These are phyloP conservation scores for Xylaria nigripes DNA, from an alignment of 495 filamentous ascomycete species.

Conservation along the genomic window DNA sequence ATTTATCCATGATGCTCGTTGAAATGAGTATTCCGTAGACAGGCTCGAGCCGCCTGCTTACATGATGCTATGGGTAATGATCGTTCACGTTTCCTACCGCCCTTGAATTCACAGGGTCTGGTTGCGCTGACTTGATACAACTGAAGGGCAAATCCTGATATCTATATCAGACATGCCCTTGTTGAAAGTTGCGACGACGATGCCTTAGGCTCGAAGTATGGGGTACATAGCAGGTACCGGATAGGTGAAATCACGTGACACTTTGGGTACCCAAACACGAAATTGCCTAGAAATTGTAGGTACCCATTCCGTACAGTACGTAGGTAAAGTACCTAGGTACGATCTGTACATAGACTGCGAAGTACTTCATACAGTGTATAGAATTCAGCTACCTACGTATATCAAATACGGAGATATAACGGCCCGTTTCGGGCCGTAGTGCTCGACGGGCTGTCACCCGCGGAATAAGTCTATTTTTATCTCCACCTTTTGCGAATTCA, in stretches of 20 bases:
- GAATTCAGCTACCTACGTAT: too few relatives aligned
- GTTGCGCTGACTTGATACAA: background rate
- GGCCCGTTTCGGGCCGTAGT: too few relatives aligned
- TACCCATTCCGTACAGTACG: too few relatives aligned
- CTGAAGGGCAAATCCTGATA: background rate
- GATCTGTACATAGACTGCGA: too few relatives aligned
- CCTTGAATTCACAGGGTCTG: background rate
- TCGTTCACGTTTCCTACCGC: background rate
- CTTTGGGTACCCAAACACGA: too few relatives aligned
- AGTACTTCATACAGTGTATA: too few relatives aligned
- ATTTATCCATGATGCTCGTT: slow-evolving; percentile 28
- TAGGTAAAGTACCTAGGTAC: too few relatives aligned
- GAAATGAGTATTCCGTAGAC: background rate
- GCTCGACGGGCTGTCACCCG: too few relatives aligned
- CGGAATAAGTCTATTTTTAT: too few relatives aligned
- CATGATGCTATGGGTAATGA: background rate
- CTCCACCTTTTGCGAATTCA: too few relatives aligned
- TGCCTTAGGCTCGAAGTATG: background rate
- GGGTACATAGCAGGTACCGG: background rate
- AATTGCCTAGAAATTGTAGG: too few relatives aligned
- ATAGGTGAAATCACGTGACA: slow-evolving; percentile 4
- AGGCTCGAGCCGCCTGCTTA: background rate
- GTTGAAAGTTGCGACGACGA: background rate
- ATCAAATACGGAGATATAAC: too few relatives aligned
- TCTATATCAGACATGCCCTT: background rate